Conservation (phyloP, 2,329 filamentous ascomycete genomes). For the Pestalotiopsis sp. region DNA sequence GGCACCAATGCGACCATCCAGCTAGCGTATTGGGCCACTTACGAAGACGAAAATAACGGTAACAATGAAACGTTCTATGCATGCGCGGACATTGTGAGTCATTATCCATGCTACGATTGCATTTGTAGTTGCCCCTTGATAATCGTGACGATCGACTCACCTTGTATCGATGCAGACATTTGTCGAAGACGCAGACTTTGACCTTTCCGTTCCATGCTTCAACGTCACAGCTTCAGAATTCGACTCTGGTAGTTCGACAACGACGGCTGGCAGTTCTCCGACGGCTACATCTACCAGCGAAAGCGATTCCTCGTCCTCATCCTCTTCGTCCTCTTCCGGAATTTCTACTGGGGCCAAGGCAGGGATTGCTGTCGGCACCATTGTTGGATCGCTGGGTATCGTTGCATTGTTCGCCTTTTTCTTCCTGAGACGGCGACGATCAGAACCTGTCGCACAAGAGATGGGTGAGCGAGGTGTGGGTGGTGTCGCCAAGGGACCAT, state of each 20-base stretch:
- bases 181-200: slow-evolving; percentile 32
- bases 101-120: neutral
- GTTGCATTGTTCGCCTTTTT: slow-evolving; percentile 31
- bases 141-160: neutral
- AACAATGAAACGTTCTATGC: slow-evolving; percentile 39
- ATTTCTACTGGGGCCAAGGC: slow-evolving; percentile 37
- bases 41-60: slow-evolving; percentile 31
- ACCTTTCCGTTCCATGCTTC: slow-evolving; percentile 36
- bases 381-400: slow-evolving; percentile 32
- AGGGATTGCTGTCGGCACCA: slow-evolving; percentile 38
- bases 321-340: slow-evolving; percentile 22
- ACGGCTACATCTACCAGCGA: slow-evolving; percentile 16
- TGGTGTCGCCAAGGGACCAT: neutral
- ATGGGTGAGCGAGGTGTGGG: neutral
- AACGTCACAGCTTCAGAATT: slow-evolving; percentile 37
- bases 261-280: slow-evolving; percentile 16
- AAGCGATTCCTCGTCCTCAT: slow-evolving; percentile 8
- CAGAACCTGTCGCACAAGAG: neutral
- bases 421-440: slow-evolving; percentile 24
- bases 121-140: neutral
- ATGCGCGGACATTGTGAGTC: slow-evolving; percentile 40
- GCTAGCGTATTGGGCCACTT: slow-evolving; percentile 36
- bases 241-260: slow-evolving; percentile 24
- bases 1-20: slow-evolving; percentile 40
- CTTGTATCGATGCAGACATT: slow-evolving; percentile 29